Evolutionary conservation across 2,329 filamentous ascomycete genomes (phyloP).

Genomic region (Botrytis galanthina): DNA sequence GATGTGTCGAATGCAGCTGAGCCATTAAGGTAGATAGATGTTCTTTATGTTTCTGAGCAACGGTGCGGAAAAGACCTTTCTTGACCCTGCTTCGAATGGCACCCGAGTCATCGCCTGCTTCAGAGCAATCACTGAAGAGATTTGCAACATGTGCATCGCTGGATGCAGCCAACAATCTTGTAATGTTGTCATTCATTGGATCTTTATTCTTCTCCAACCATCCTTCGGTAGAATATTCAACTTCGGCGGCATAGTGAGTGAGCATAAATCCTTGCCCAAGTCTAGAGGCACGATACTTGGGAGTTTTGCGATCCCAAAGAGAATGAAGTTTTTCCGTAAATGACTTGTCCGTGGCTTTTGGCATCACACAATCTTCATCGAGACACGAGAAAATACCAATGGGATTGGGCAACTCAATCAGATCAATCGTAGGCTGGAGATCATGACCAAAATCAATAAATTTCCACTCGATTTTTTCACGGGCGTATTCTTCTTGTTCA

Average conservation of each 20-base stretch:
- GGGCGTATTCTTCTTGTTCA: slow-evolving; percentile 95
- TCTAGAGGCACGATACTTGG: slow-evolving; percentile 86
- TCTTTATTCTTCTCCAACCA: slow-evolving; percentile 99
- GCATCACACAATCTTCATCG: slow-evolving; percentile 98
- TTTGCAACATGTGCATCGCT: slow-evolving; percentile 78
- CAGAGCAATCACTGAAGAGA: slow-evolving; percentile 85
- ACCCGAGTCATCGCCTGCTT: slow-evolving; percentile 70
- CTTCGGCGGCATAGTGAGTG: slow-evolving; percentile 95
- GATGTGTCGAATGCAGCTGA: slow-evolving; percentile 92
- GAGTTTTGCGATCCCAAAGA: slow-evolving; percentile 93
- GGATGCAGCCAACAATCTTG: slow-evolving; percentile 79
- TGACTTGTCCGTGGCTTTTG: slow-evolving; percentile 92
- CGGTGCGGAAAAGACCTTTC: slow-evolving; percentile 94
- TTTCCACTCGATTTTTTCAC: slow-evolving; percentile 98
- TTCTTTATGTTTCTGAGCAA: slow-evolving; percentile 95
- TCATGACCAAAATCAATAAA: slow-evolving; percentile 99
- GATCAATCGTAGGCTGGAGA: slow-evolving; percentile 92
- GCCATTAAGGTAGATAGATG: slow-evolving; percentile 95
- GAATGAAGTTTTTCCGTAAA: slow-evolving; percentile 98
- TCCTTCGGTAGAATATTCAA: slow-evolving; percentile 91
- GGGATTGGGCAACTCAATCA: slow-evolving; percentile 93
- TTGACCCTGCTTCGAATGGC: slow-evolving; percentile 79
- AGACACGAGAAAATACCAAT: slow-evolving; percentile 99
- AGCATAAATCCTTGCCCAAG: slow-evolving; percentile 90
- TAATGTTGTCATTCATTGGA: slow-evolving; percentile 94